Evolutionary conservation across 768 basidiomycete species (phyloP).

Genomic region (Podaxis rugospora): DNA sequence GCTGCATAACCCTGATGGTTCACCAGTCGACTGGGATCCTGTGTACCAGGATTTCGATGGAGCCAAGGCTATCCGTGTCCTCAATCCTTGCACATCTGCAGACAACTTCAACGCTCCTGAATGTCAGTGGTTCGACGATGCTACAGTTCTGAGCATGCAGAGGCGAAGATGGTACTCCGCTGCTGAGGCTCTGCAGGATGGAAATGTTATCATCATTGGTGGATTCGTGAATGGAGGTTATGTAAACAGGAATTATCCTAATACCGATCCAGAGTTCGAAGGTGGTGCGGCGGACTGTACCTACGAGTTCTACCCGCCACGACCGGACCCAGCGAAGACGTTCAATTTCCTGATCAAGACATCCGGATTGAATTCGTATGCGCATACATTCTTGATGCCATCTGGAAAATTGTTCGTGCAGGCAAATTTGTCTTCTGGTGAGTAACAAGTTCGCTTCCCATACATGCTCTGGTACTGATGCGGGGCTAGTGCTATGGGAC

Average conservation of each 20-base stretch:
- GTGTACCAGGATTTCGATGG: slow-evolving; percentile 81
- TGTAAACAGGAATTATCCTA: slow-evolving; percentile 71
- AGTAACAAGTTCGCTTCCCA: slow-evolving; percentile 21
- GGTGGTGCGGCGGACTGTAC: slow-evolving; percentile 79
- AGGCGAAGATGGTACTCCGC: slow-evolving; percentile 75
- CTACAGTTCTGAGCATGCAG: slow-evolving; percentile 58
- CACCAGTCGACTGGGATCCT: slow-evolving; percentile 54
- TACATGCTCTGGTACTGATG: background rate
- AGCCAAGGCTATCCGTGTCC: slow-evolving; percentile 70
- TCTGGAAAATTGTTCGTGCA: slow-evolving; percentile 80
- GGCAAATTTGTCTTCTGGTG: slow-evolving; percentile 75
- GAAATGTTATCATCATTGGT: slow-evolving; percentile 76
- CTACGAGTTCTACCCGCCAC: slow-evolving; percentile 77
- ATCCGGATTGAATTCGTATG: slow-evolving; percentile 78
- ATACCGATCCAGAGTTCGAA: slow-evolving; percentile 46
- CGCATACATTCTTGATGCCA: slow-evolving; percentile 68
- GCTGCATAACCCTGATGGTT: slow-evolving; percentile 38
- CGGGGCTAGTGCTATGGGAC: slow-evolving; percentile 42
- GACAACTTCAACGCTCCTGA: slow-evolving; percentile 42
- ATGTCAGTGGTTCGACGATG: slow-evolving; percentile 74
- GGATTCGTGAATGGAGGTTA: slow-evolving; percentile 78
- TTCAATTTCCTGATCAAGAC: slow-evolving; percentile 70
- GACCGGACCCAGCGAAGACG: slow-evolving; percentile 37
- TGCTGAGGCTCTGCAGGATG: slow-evolving; percentile 71
- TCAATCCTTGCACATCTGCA: slow-evolving; percentile 63